phyloP scores from a whole-genome alignment of 495 filamentous ascomycete species.

The Aspergillus haitiensis region DNA sequence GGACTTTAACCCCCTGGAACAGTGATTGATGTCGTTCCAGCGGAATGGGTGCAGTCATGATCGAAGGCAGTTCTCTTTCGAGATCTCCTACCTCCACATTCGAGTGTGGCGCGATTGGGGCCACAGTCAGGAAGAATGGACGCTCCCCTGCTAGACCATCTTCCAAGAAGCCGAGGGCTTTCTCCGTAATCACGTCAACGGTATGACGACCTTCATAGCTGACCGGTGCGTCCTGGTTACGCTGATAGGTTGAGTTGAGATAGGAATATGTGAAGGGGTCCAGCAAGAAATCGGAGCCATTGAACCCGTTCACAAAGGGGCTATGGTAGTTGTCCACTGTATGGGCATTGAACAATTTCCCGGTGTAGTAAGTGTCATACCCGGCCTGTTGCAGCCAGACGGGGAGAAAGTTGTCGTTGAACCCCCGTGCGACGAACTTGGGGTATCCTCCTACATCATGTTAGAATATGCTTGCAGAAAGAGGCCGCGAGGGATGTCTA shows the following conservation, averaged over 20 bases:
- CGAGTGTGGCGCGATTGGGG: constrained; percentile 66
- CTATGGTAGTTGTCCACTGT: constrained; percentile 52
- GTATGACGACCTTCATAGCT: constrained; percentile 52
- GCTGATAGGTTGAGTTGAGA: constrained; percentile 57
- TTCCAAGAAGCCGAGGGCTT: constrained; percentile 58
- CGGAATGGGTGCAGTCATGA: constrained; percentile 56
- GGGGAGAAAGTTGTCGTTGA: constrained; percentile 61
- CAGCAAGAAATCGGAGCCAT: constrained; percentile 56
- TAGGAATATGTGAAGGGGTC: constrained; percentile 67
- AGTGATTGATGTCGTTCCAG: constrained; percentile 38
- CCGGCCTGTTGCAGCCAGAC: constrained; percentile 63
- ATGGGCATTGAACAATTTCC: constrained; percentile 65
- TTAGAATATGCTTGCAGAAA: background rate
- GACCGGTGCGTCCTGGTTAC: constrained; percentile 51
- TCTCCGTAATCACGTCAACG: constrained; percentile 55
- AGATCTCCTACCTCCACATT: constrained; percentile 47
- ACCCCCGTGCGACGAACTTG: constrained; percentile 60
- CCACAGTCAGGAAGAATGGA: constrained; percentile 69
- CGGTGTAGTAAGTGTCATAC: constrained; percentile 66
- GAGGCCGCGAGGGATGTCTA: background rate
- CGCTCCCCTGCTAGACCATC: constrained; percentile 52
- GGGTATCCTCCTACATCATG: constrained; percentile 57
- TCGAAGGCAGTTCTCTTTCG: constrained; percentile 15
- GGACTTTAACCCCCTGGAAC: constrained; percentile 41
- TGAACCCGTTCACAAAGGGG: constrained; percentile 55